Percentiles rank a stretch among this genome's conserved stretches.
These are phyloP conservation scores for Sutorius eximius DNA, from an alignment of 1,284 basidiomycete genomes.

Conservation along the genomic window DNA sequence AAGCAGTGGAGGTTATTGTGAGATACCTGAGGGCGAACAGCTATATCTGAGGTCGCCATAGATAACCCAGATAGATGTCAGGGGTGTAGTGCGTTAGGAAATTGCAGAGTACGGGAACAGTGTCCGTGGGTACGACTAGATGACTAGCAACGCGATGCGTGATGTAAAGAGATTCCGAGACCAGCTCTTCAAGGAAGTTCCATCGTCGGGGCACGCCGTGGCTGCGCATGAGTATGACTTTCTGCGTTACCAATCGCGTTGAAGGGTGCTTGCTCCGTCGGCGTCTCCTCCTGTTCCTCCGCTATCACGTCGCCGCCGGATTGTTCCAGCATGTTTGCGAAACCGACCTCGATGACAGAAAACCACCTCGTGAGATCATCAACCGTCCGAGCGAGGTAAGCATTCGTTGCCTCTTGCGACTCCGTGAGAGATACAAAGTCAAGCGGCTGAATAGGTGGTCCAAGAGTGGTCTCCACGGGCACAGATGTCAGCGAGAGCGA, in stretches of 20 bases:
- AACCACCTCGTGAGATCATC: slow-evolving; percentile 84
- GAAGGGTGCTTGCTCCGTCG: slow-evolving; percentile 22
- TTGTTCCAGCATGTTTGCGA: slow-evolving; percentile 64
- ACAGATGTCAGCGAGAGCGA: slow-evolving; percentile 36
- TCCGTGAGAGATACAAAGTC: slow-evolving; percentile 66
- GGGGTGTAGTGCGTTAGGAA: slow-evolving; percentile 10
- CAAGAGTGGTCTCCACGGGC: slow-evolving; percentile 28
- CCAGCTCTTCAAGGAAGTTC: slow-evolving; percentile 19
- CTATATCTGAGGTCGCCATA: slow-evolving; percentile 45
- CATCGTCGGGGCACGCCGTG: slow-evolving; percentile 10
- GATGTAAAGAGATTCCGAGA: slow-evolving; percentile 6
- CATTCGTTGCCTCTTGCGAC: slow-evolving; percentile 63
- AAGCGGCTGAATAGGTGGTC: slow-evolving; percentile 59
- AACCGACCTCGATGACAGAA: slow-evolving; percentile 69
- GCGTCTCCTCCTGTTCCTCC: slow-evolving; percentile 54
- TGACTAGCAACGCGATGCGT: slow-evolving; percentile 16
- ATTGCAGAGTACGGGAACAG: slow-evolving; percentile 14
- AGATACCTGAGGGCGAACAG: slow-evolving; percentile 74
- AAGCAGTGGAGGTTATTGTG: slow-evolving; percentile 80
- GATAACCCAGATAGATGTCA: slow-evolving; percentile 20
- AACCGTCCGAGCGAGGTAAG: slow-evolving; percentile 73
- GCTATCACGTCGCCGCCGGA: slow-evolving; percentile 49
- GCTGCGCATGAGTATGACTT: slow-evolving; percentile 8
- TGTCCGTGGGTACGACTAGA: slow-evolving; percentile 22
- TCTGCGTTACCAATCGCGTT: slow-evolving; percentile 16